These are phyloP conservation scores for Paraphoma chrysanthemicola DNA, from an alignment of 2,329 filamentous ascomycete genomes.

Conservation along the genomic window DNA sequence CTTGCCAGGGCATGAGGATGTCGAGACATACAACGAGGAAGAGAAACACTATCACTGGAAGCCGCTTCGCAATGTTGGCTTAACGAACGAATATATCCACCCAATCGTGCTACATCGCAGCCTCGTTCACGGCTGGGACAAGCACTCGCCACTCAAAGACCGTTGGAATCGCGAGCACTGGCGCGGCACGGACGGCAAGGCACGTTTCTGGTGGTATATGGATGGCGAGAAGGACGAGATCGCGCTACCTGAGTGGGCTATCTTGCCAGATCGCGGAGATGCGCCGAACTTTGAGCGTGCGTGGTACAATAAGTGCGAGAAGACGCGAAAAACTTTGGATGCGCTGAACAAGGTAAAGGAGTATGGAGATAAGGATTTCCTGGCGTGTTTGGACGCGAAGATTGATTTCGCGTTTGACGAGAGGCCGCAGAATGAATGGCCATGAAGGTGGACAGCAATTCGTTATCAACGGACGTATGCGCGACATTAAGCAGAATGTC, in stretches of 20 bases:
- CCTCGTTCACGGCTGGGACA: conserved; percentile 31
- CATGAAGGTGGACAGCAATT: conserved; percentile 5
- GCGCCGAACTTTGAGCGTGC: conserved; percentile 37
- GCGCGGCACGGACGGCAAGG: conserved; percentile 17
- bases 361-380: conserved; percentile 28
- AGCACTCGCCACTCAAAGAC: conserved; percentile 27
- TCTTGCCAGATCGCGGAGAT: conserved; percentile 22
- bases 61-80: conserved; percentile 47
- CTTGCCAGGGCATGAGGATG: conserved; percentile 54
- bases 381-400: conserved; percentile 29
- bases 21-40: conserved; percentile 34
- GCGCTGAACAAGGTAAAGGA: conserved; percentile 15
- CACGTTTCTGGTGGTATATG: conserved; percentile 39
- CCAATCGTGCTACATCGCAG: conserved; percentile 44
- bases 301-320: conserved; percentile 38
- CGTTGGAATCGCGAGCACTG: conserved; percentile 29
- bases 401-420: conserved; percentile 31
- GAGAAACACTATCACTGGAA: conserved; percentile 44
- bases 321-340: conserved; percentile 18
- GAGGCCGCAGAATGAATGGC: conserved; percentile 16
- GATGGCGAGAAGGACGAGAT: conserved; percentile 15
- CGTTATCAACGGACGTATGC: background rate
- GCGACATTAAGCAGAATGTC: background rate
- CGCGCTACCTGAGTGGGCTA: conserved; percentile 39
- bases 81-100: conserved; percentile 61